Evolutionary conservation across 495 filamentous ascomycete species (phyloP), one percentile per base, ranked within the genome.

Genomic region (Hypoxylon trugodes): DNA sequence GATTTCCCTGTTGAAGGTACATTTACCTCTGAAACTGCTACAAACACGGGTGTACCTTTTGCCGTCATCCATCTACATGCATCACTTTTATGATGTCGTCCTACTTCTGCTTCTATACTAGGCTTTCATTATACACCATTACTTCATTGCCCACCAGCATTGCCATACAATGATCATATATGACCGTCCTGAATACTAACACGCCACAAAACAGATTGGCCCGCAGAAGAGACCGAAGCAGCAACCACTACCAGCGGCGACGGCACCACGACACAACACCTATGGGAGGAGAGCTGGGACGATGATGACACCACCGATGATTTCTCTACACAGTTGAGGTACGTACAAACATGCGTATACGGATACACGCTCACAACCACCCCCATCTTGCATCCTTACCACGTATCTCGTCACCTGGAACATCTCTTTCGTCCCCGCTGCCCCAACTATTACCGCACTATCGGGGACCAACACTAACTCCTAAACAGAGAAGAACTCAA

Each of bases 211-310:
- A 55, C 68, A 97, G 93, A 97, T 75, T 97, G 93, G 93, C 79
- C 86, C 38, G 83, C 89, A 68, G 91, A 96, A 73, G 90, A 95
- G 65, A 88, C 90, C 61, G 91, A 96, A 74, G 87, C 92, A 42
- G 86, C 89, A 26, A 59, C 69, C 19, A 57, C 65, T 49, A 42
- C 67, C 13, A 61, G 36, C 42, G 78, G 78, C 50, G 81, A 81
- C 49, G 63, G 70, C 66, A 71, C 73, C 47, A 42, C 59, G 48
- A 90, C 87, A 65, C 87, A 88, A 64, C 92, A 97, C 81, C 78
- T 98, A 56, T 98, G 95, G 95, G 95, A 98, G 80, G 95, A 98
- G 83, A 97, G 92, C 81, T 98, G 95, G 95, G 95, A 98, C 77
- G 95, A 98, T 69, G 95, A 98, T 75, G 95, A 98, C 81, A 93